Percentiles rank a stretch among this genome's conserved stretches.
Conservation (phyloP, 1,139 yeast genomes). For the Saccharomycopsis phalli region DNA sequence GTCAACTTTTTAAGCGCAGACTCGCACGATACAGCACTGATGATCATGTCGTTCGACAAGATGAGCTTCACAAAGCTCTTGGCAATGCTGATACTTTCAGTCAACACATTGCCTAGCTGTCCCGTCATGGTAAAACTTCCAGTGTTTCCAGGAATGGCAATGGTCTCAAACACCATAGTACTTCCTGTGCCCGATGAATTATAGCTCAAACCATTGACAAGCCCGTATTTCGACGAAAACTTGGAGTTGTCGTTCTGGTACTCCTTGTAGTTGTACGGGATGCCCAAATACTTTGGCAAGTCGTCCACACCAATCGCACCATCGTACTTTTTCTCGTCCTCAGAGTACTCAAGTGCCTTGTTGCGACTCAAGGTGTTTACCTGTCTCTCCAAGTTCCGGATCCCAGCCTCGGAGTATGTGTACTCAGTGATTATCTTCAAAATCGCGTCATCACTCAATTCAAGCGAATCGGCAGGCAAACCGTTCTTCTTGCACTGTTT, state of each 20-base stretch:
- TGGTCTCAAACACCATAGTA: slow-evolving; percentile 70
- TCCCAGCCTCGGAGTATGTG: slow-evolving; percentile 77
- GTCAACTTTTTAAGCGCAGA: slow-evolving; percentile 37
- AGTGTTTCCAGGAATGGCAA: slow-evolving; percentile 38
- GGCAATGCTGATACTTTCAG: slow-evolving; percentile 79
- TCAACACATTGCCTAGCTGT: slow-evolving; percentile 70
- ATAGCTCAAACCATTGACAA: slow-evolving; percentile 87
- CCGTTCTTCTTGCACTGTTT: slow-evolving; percentile 71
- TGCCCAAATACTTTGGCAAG: slow-evolving; percentile 44
- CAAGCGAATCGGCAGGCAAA: slow-evolving; percentile 37
- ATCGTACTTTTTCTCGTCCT: slow-evolving; percentile 25
- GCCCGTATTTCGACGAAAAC: slow-evolving; percentile 46
- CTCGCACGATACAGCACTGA: slow-evolving; percentile 21
- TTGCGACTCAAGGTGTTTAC: slow-evolving; percentile 68
- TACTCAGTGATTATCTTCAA: slow-evolving; percentile 60
- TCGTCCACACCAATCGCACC: slow-evolving; percentile 36
- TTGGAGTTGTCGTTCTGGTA: slow-evolving; percentile 24
- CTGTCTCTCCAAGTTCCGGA: slow-evolving; percentile 65
- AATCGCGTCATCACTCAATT: slow-evolving; percentile 40
- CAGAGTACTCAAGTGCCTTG: slow-evolving; percentile 70
- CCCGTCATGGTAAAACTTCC: slow-evolving; percentile 58
- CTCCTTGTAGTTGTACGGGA: slow-evolving; percentile 35
- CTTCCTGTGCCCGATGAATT: slow-evolving; percentile 87
- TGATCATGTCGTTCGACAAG: slow-evolving; percentile 27
- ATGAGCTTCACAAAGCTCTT: slow-evolving; percentile 64